Percentiles rank a stretch among this genome's conserved stretches.
Evolutionary conservation across 1,139 yeast species (phyloP).

Genomic region (Candida smagusa): DNA sequence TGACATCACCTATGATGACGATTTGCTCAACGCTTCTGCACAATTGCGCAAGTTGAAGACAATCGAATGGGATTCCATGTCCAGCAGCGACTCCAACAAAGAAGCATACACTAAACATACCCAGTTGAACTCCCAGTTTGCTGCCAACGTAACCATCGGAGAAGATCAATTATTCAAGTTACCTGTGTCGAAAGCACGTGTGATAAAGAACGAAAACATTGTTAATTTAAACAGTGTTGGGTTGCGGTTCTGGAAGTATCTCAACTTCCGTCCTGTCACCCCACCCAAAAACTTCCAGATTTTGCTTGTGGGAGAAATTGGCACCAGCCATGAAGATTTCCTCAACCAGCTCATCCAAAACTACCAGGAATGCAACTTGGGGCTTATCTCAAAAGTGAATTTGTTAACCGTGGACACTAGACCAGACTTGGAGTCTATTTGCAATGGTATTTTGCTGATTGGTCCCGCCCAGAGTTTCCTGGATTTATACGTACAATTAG

Average conservation of each 20-base stretch:
- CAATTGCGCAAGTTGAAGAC: constrained; percentile 25
- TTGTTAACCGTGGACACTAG: constrained; percentile 30
- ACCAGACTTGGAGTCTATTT: constrained; percentile 31
- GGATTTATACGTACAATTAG: constrained; percentile 28
- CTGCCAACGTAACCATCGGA: constrained; percentile 2
- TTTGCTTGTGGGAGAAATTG: constrained; percentile 40
- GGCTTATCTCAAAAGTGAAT: constrained; percentile 35
- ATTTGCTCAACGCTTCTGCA: constrained; percentile 27
- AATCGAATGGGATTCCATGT: constrained; percentile 38
- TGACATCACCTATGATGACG: constrained; percentile 32
- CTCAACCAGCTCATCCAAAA: constrained; percentile 37
- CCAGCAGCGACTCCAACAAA: constrained; percentile 15
- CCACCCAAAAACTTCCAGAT: constrained; percentile 52
- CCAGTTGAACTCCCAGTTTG: constrained; percentile 16
- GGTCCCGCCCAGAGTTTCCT: constrained; percentile 19
- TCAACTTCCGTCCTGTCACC: constrained; percentile 53
- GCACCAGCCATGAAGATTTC: constrained; percentile 10
- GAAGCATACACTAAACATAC: constrained; percentile 23
- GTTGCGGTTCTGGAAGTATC: constrained; percentile 51
- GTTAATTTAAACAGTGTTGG: constrained; percentile 37
- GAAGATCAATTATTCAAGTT: constrained; percentile 24
- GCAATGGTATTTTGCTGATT: constrained; percentile 32
- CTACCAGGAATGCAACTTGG: constrained; percentile 50
- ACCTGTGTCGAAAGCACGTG: constrained; percentile 25
- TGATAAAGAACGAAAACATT: constrained; percentile 26